Evolutionary conservation across 2,329 filamentous ascomycete species (phyloP), one percentile per base, ranked within the genome.

Genomic region (Ramularia collo-cygni): DNA sequence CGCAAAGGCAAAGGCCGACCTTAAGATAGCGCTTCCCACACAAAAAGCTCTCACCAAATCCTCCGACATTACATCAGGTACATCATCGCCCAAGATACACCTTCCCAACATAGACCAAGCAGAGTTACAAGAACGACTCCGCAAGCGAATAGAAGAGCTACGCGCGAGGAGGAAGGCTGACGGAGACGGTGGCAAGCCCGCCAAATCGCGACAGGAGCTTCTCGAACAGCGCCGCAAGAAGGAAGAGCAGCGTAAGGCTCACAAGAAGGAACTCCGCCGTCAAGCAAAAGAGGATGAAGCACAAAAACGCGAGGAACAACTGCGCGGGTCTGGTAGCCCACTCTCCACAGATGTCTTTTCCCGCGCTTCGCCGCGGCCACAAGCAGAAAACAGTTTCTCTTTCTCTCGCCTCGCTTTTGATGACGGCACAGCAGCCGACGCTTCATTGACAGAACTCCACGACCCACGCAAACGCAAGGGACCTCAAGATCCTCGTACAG

Each of bases 391-490:
- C 16, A 85, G 82, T 67, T 93, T 95, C 60, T 79, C 86, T 4
- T 98, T 96, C 62, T 88, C 89, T 21, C 82, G 86, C 26, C 80
- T 98, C n/a, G 80, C 86, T 8, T 98, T 96, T 61, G 77, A 77
- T 4, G 90, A 96, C 59, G 90, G 90, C 28, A 76, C 86, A 37
- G 76, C 83, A 47, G 72, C 93, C 35, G 85, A 90, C 36, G 76
- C 85, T 45, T 79, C 81, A 42, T 72, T 85, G 13, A 69, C 70
- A 4, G 68, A 67, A 30, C 67, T 83, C 13, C 41, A 51, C 14
- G 81, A 81, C 38, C 74, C 78, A 46, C 76, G 76, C 57, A 86
- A 84, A 67, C 82, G 79, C 63, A 88, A 85, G 64, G 89, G 89
- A 0, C 83, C 87, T 1, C 83, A 81, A 42, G 92, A 98, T 62